Conservation (phyloP, 768 basidiomycete genomes). For the Antrodiella citrinella region DNA sequence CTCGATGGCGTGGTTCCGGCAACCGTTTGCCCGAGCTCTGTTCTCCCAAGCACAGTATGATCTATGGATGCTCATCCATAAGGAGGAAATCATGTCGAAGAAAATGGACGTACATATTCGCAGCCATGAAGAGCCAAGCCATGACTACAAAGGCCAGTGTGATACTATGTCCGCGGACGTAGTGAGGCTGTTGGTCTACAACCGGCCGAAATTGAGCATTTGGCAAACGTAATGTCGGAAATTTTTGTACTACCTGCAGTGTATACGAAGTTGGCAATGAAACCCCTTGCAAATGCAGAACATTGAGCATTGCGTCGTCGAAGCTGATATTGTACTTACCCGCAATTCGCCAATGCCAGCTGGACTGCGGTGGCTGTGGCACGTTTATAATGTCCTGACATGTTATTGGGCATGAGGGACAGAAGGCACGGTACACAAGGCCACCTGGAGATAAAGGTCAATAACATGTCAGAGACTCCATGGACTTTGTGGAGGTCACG, state of each 20-base stretch:
- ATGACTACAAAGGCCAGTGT: conserved; percentile 43
- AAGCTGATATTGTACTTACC: conserved; percentile 23
- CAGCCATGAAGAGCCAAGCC: conserved; percentile 43
- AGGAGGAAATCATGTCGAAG: not conserved
- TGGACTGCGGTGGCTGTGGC: conserved; percentile 47
- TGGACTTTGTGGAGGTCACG: too few relatives aligned
- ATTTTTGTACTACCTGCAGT: not conserved
- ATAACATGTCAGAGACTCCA: not conserved
- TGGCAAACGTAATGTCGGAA: not conserved
- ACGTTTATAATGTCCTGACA: conserved; percentile 51
- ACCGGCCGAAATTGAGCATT: too few relatives aligned
- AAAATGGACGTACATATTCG: conserved; percentile 40
- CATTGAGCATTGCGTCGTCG: not conserved
- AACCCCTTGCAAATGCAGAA: conserved; percentile 31
- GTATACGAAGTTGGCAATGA: conserved; percentile 52
- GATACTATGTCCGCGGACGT: conserved; percentile 51
- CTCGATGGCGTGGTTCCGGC: too few relatives aligned
- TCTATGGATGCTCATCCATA: conserved; percentile 20
- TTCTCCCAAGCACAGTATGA: conserved; percentile 52
- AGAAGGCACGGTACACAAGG: conserved; percentile 48
- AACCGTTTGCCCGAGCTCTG: conserved; percentile 43
- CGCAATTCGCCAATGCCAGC: conserved; percentile 42
- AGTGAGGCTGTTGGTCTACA: conserved; percentile 46
- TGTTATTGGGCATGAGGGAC: conserved; percentile 55
- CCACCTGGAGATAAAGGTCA: conserved; percentile 13